phyloP scores from a whole-genome alignment of 768 basidiomycete species.

The Suillus occidentalis region DNA sequence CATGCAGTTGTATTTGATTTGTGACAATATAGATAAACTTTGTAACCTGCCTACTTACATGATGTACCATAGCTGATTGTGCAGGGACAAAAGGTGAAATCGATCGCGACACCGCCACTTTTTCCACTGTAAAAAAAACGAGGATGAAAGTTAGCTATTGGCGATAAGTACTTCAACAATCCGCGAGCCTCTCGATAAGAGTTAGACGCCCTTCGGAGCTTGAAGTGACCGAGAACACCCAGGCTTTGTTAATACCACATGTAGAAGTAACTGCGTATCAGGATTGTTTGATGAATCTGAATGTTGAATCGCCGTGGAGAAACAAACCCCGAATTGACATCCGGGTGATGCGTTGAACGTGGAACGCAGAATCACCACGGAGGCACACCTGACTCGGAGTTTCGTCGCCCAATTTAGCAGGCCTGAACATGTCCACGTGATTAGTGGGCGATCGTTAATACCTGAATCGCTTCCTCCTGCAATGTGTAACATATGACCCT shows the following conservation, averaged over 20 bases:
- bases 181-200: neutral
- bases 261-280: neutral
- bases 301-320: neutral
- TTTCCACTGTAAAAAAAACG: neutral
- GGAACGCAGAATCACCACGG: neutral
- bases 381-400: neutral
- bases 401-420: neutral
- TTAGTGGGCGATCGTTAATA: neutral
- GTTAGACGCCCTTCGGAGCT: neutral
- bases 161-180: neutral
- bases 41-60: neutral
- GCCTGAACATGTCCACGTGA: neutral
- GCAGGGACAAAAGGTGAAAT: neutral
- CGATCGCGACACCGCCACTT: neutral
- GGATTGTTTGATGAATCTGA: neutral
- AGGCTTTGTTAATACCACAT: neutral
- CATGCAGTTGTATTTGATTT: neutral
- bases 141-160: neutral
- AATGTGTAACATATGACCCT: neutral
- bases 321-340: neutral
- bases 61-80: neutral
- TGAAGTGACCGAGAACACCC: neutral
- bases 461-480: neutral
- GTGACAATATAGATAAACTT: neutral
- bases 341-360: neutral